Percentiles rank a stretch among this genome's conserved stretches.
phyloP scores from a whole-genome alignment of 2,329 filamentous ascomycete species.

The Xenosphaeropsis pyriputrescens region DNA sequence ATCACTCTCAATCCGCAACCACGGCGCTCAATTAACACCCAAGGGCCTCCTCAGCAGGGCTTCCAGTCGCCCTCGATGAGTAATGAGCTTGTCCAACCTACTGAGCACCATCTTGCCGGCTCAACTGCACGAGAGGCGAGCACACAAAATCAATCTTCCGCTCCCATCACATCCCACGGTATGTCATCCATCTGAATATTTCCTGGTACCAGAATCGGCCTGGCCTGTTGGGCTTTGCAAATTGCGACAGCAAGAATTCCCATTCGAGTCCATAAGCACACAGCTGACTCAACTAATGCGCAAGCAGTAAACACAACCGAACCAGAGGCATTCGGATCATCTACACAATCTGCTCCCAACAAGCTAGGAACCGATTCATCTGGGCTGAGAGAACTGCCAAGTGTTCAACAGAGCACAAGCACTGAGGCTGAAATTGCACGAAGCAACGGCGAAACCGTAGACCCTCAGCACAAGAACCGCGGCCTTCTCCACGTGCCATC shows the following conservation, averaged over 20 bases:
- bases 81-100: constrained; percentile 19
- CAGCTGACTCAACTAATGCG: constrained; percentile 11
- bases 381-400: constrained; percentile 12
- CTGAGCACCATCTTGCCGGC: constrained; percentile 8
- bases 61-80: constrained; percentile 19
- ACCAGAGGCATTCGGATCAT: constrained; percentile 13
- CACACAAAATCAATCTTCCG: no score
- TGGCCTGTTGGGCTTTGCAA: no score
- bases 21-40: constrained; percentile 3
- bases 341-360: constrained; percentile 14
- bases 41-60: no score
- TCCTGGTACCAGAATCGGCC: no score
- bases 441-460: constrained; percentile 11
- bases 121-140: no score
- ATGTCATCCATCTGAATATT: not conserved
- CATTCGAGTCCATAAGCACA: constrained; percentile 1
- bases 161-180: no score
- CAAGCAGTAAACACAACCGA: constrained; percentile 2
- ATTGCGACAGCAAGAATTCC: no score
- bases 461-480: constrained; percentile 25
- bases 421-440: constrained; percentile 6
- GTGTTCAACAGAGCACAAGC: constrained; percentile 12
- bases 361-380: no score
- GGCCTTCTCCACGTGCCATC: constrained; percentile 43
- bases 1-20: not conserved